Percentiles rank a stretch among this genome's conserved stretches.
Evolutionary conservation across 805 yeast species (phyloP).

Genomic region (Cyberlindnera japonica): DNA sequence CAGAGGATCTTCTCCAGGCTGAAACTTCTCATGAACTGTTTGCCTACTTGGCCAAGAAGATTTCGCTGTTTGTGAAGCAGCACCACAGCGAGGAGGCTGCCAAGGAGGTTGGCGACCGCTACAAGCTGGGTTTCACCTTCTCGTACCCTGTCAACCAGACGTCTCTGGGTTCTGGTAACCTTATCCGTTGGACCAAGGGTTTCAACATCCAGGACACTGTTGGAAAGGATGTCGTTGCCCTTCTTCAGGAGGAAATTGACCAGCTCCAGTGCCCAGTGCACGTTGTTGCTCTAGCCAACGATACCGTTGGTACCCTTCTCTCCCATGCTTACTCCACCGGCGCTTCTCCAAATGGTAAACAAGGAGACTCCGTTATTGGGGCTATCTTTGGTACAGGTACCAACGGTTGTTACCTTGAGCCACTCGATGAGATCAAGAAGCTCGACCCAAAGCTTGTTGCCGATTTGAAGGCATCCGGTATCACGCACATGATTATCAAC

Average conservation of each 20-base stretch:
- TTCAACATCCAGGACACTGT: slow-evolving; percentile 82
- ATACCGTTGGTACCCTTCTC: slow-evolving; percentile 90
- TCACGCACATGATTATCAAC: slow-evolving; percentile 78
- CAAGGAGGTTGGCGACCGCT: slow-evolving; percentile 27
- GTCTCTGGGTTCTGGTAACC: slow-evolving; percentile 70
- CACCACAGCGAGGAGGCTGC: slow-evolving; percentile 45
- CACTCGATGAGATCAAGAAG: slow-evolving; percentile 68
- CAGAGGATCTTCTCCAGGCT: slow-evolving; percentile 68
- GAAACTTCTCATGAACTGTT: slow-evolving; percentile 64
- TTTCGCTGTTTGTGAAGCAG: slow-evolving; percentile 58
- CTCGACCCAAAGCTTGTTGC: slow-evolving; percentile 46
- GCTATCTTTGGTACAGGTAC: slow-evolving; percentile 97
- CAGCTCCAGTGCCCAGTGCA: slow-evolving; percentile 54
- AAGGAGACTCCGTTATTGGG: slow-evolving; percentile 78
- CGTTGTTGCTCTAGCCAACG: slow-evolving; percentile 90
- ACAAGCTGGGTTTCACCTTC: slow-evolving; percentile 89
- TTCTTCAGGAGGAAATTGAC: slow-evolving; percentile 69
- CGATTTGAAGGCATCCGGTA: slow-evolving; percentile 39
- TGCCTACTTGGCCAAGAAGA: slow-evolving; percentile 67
- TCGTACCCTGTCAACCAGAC: slow-evolving; percentile 90
- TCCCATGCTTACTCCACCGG: slow-evolving; percentile 79
- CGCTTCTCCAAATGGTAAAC: slow-evolving; percentile 48
- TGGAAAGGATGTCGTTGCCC: slow-evolving; percentile 73
- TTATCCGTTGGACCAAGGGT: slow-evolving; percentile 96
- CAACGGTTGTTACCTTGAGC: slow-evolving; percentile 90